Evolutionary conservation across 1,284 basidiomycete genomes (phyloP), one percentile per base, ranked within the genome.

Genomic region (Ustilago esculenta): DNA sequence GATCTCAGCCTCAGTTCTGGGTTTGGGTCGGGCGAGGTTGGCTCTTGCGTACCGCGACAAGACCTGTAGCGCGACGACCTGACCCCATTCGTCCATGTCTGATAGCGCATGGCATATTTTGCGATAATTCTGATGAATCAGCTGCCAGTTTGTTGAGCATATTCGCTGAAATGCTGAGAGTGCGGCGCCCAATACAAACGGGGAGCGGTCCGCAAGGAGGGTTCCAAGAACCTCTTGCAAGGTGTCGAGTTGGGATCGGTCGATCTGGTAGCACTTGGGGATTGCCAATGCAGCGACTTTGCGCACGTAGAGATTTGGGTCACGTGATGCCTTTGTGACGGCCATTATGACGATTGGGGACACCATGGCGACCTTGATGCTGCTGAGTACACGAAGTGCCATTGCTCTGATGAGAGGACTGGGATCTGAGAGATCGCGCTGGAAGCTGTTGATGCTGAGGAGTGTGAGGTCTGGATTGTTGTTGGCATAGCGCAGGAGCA

Each of bases 381-480:
- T 92, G 59, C 92, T 92, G 40, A 98, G 86, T 1, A 97, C 93
- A n/a, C 94, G 87, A 40, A 97, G 84, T 3, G 92, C 92, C 93
- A 96, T 96, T 11, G 92, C 91, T n/a, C 83, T 80, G n/a, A 84
- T 80, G 72, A 98, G 87, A 0, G 96, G 95, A 60, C 90, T 96
- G 8, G 89, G 85, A 78, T 98, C 95, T 2, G 90, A 89, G 17
- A 98, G 86, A 83, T 99, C 96, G 82, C 94, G 93, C 83, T 99
- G 96, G 81, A 98, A 98, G 10, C 95, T 96, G 84, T 99, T 99
- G 85, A 99, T 96, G 6, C 94, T 95, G 21, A 99, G 86, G 32
- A 99, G 85, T 0, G 96, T 91, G 48, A 98, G 88, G 83, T 98
- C 96, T 8, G 95, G 94, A 18, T 77, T 75, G 39, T 34, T 55